Base-by-base conservation (phyloP, 2,329 filamentous ascomycete species). In the Ceratocystis cubensis region DNA sequence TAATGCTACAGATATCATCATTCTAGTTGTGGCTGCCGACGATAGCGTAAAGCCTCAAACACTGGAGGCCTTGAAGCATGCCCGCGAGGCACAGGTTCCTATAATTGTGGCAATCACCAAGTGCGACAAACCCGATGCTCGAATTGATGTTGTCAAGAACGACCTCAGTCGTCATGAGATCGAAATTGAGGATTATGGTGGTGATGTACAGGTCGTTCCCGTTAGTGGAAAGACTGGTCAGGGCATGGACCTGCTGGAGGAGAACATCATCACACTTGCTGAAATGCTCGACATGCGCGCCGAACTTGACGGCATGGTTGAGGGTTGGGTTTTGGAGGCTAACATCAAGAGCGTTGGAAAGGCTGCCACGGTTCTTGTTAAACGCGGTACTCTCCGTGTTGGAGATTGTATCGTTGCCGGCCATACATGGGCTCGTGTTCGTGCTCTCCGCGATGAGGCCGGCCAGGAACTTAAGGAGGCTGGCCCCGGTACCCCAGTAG, bases 51-150 rank as follows among this genome's bases (percentile, higher is more conserved):
- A 94, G 79, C 94, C 94, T 2, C 94, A 99, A 73, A 99, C 95
- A 0, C 80, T 97, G 1, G 94, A 99, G 78, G 94, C 94, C 5
- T 86, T 99, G 73, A 96, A 95, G 75, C 94, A 99, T 74, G 93
- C 94, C 6, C 88, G 87, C 66, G 81, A 84, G 37, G 90, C 94
- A 63, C 88, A 88, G 69, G 94, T 97, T 0, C 93, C 94, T 4
- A 93, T 99, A 63, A 96, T 99, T 67, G 94, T 99, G 63, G 95
- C 95, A 17, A 93, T 97, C 77, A 99, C 94, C 79, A 99, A 99
- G 77, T 84, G 96, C 64, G 94, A 99, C 77, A 96, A 94, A 76
- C 85, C 88, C 68, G 88, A 89, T 68, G 87, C 89, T 4, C 84
- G 91, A 64, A 78, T 91, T 10, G 88, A 96, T 53, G 83, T 85